phyloP scores from a whole-genome alignment of 768 basidiomycete species.

The Cytidiella melzeri region DNA sequence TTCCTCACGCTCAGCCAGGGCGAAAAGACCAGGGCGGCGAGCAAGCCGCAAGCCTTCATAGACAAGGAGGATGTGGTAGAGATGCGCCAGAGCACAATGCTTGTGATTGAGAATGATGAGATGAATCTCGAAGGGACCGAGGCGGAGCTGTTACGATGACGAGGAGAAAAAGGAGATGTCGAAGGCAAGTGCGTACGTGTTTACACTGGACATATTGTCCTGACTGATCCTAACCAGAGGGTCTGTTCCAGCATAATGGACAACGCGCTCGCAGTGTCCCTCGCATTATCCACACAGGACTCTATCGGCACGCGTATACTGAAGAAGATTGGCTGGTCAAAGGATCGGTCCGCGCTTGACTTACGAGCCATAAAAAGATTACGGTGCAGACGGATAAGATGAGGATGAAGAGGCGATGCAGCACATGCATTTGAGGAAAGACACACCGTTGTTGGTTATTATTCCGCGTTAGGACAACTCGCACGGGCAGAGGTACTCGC shows the following conservation, averaged over 20 bases:
- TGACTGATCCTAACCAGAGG: too few species aligned
- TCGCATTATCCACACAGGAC: slow-evolving; percentile 70
- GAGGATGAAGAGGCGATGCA: slow-evolving; percentile 80
- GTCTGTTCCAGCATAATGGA: slow-evolving; percentile 57
- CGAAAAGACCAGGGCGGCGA: slow-evolving; percentile 50
- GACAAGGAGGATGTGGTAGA: slow-evolving; percentile 96
- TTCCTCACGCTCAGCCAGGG: slow-evolving; percentile 81
- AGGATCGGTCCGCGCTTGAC: slow-evolving; percentile 90
- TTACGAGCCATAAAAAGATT: slow-evolving; percentile 70
- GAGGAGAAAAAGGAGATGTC: slow-evolving; percentile 31
- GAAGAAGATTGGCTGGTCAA: slow-evolving; percentile 95
- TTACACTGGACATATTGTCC: too few species aligned
- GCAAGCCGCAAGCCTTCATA: slow-evolving; percentile 94
- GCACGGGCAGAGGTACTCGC: slow-evolving; percentile 79
- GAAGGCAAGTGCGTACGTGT: slow-evolving; percentile 45
- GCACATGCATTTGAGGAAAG: slow-evolving; percentile 81
- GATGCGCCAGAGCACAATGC: slow-evolving; percentile 59
- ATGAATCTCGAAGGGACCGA: slow-evolving; percentile 62
- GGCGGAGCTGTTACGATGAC: slow-evolving; percentile 34
- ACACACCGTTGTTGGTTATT: slow-evolving; percentile 57
- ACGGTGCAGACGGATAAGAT: slow-evolving; percentile 30
- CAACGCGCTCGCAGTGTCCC: slow-evolving; percentile 52
- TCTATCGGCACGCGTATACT: slow-evolving; percentile 82
- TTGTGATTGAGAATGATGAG: slow-evolving; percentile 78
- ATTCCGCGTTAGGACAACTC: slow-evolving; percentile 68